A percentile compares a stretch with the other conserved stretches of the same genome.
Conservation (phyloP, 116 monocot species). For the Thalassia testudinum region DNA sequence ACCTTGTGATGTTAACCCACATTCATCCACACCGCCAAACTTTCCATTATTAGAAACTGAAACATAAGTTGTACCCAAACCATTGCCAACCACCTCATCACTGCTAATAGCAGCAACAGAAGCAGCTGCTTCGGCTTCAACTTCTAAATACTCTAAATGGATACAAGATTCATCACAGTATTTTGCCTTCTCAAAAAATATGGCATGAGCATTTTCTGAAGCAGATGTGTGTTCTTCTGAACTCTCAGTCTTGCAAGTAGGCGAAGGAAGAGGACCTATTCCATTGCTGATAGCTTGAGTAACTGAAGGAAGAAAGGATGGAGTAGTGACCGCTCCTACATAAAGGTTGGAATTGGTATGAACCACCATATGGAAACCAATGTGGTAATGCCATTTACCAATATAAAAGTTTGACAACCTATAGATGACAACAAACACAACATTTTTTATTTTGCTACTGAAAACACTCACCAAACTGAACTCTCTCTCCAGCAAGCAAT, state of each 20-base stretch:
- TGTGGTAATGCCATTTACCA: not conserved
- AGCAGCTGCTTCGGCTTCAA: conserved; percentile 33
- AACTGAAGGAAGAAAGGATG: conserved; percentile 14
- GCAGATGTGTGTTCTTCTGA: conserved; percentile 4
- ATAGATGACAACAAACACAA: not conserved
- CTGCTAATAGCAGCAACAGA: conserved; percentile 26
- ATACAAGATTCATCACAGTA: conserved; percentile 6
- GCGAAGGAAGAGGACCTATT: conserved; percentile 13
- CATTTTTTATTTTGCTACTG: not conserved
- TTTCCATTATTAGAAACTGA: conserved; percentile 10
- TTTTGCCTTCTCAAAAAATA: conserved; percentile 15
- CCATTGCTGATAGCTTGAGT: conserved; percentile 14
- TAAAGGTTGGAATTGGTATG: not conserved
- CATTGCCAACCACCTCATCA: conserved; percentile 21
- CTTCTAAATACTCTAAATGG: conserved; percentile 18
- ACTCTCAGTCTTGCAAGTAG: conserved; percentile 5
- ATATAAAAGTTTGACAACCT: conserved; percentile 1
- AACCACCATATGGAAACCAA: not conserved
- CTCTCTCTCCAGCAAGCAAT: conserved; percentile 26
- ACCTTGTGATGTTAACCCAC: conserved; percentile 14
- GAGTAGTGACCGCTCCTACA: conserved; percentile 23
- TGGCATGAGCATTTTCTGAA: not conserved
- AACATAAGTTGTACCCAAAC: not conserved
- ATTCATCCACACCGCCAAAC: conserved; percentile 2
- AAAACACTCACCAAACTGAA: conserved; percentile 24